A percentile compares a stretch with the other conserved stretches of the same genome.
Evolutionary conservation across 768 basidiomycete genomes (phyloP).

Genomic region (Galerina sulciceps): DNA sequence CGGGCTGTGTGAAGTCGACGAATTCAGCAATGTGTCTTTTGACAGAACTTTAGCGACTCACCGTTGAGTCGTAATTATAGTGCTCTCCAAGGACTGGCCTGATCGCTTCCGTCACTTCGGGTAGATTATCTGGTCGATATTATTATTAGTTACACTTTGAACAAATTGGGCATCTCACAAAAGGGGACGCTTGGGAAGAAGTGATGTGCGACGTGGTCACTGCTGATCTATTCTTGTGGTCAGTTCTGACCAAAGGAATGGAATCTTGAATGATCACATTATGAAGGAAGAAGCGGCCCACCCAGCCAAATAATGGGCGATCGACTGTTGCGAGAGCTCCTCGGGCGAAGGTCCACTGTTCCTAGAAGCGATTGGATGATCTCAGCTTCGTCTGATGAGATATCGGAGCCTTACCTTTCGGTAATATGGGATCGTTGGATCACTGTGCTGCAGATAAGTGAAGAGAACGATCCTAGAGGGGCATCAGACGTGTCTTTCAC

Average conservation of each 20-base stretch:
- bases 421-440: conserved; percentile 63
- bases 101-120: conserved; percentile 48
- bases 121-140: conserved; percentile 48
- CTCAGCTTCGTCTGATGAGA: neutral
- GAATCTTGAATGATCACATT: conserved; percentile 34
- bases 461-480: conserved; percentile 59
- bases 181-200: conserved; percentile 64
- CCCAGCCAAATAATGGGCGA: conserved; percentile 62
- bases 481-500: neutral
- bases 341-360: conserved; percentile 62
- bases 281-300: conserved; percentile 58
- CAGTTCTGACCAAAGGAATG: too few species aligned
- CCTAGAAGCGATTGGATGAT: conserved; percentile 24
- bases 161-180: conserved; percentile 40
- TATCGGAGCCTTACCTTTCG: conserved; percentile 35
- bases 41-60: conserved; percentile 24
- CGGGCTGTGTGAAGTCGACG: conserved; percentile 28
- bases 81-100: conserved; percentile 54
- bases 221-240: conserved; percentile 37
- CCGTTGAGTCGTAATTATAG: conserved; percentile 64
- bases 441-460: conserved; percentile 66
- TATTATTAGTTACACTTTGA: neutral
- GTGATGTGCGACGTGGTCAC: conserved; percentile 62
- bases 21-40: neutral
- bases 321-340: conserved; percentile 67